These are phyloP conservation scores for Penicillium hordei DNA, from an alignment of 2,329 filamentous ascomycete species.

Conservation along the genomic window DNA sequence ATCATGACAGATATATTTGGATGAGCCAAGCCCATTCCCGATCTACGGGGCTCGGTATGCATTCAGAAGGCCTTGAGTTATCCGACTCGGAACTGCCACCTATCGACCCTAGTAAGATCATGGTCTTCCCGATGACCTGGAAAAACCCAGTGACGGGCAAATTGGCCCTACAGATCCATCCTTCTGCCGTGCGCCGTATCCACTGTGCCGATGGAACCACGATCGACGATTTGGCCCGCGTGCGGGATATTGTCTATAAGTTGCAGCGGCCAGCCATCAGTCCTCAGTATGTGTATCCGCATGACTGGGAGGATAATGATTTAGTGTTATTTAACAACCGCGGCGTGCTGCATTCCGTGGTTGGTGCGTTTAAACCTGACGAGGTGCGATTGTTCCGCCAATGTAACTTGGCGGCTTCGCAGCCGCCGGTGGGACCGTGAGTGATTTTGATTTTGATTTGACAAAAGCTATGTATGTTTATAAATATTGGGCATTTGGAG, in stretches of 20 bases:
- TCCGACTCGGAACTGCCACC: slow-evolving; percentile 60
- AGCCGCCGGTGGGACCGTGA: slow-evolving; percentile 23
- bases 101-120: slow-evolving; percentile 65
- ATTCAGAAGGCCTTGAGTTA: slow-evolving; percentile 66
- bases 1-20: slow-evolving; percentile 60
- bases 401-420: slow-evolving; percentile 67
- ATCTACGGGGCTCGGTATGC: slow-evolving; percentile 68
- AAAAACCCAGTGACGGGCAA: slow-evolving; percentile 69
- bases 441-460: not conserved
- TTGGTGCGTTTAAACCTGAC: slow-evolving; percentile 70
- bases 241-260: slow-evolving; percentile 68
- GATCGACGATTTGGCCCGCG: slow-evolving; percentile 65
- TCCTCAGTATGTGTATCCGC: slow-evolving; percentile 66
- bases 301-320: slow-evolving; percentile 76
- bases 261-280: slow-evolving; percentile 72
- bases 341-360: slow-evolving; percentile 71
- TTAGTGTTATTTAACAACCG: slow-evolving; percentile 77
- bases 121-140: slow-evolving; percentile 75
- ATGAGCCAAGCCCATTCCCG: slow-evolving; percentile 69
- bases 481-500: not conserved
- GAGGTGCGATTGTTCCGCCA: slow-evolving; percentile 74
- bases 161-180: slow-evolving; percentile 72
- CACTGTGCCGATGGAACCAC: slow-evolving; percentile 66
- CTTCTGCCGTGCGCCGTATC: slow-evolving; percentile 67
- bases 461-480: not conserved